Evolutionary conservation across 2,329 filamentous ascomycete genomes (phyloP), one percentile per base, ranked within the genome.

Genomic region (Xylaria multiplex): DNA sequence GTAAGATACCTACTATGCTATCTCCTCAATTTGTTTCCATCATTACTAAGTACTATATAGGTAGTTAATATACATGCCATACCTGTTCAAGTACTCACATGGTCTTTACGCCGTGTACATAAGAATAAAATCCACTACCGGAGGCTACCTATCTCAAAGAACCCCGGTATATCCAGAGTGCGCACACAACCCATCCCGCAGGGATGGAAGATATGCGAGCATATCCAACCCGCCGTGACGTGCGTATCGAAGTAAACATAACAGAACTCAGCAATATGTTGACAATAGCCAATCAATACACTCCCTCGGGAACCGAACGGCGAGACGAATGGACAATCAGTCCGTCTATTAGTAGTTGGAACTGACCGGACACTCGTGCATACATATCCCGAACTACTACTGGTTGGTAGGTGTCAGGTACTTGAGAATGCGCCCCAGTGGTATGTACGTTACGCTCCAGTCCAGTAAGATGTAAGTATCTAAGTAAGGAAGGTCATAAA

Each of bases 401-500:
- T 27, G 27, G 27, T 27, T 27, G 27, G 27, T 27, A 27, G 27
- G 27, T 27, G 27, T 27, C 27, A 27, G 27, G 27, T 27, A 27
- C 27, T 27, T 27, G 3, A 27, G 5, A 27, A 3, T 27, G 2
- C 5, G 27, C 27, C 27, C 27, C 5, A 27, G 27, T 27, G 27
- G 27, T 27, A 27, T 27, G 27, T 27, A 27, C 5, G 27, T 27
- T 27, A 27, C 5, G 27, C 27, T 27, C 27, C 42, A 30, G 22
- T 22, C 40, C 40, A 55, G 37, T 32, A 56, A 50, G 27, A 27
- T 27, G 43, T 50, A 27, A 43, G 37, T n/a, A 4, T 27, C 63
- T 54, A 2, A 65, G 58, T 40, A 24, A 48, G 58, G 63, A 65
- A 65, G 63, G 63, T 65, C 57, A 30, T 14, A 57, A 43, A 14